phyloP scores from a whole-genome alignment of 139 green algal genomes.

The Microglena sp. region DNA sequence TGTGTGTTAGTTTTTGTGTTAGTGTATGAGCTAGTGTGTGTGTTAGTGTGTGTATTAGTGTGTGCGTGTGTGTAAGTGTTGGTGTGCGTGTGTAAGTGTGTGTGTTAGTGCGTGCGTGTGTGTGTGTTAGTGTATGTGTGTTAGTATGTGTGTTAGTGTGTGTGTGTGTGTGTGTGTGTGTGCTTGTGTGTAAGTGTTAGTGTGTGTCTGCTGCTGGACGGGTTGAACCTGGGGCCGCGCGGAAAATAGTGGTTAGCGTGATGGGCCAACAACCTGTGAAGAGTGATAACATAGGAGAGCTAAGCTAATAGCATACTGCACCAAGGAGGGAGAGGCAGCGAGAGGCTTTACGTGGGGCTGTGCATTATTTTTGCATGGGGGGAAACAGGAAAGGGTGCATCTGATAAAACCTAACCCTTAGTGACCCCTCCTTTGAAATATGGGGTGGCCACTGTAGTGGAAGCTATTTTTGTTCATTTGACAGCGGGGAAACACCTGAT shows the following conservation, averaged over 20 bases:
- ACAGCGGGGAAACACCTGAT: no score
- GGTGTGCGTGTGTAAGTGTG: conserved; percentile 2
- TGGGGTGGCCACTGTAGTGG: no score
- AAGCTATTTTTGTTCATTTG: no score
- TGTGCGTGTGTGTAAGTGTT: background rate
- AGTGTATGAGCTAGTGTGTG: conserved; percentile 15
- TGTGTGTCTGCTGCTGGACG: background rate
- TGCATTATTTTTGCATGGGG: no score
- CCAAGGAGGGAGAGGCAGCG: background rate
- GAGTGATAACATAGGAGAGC: background rate
- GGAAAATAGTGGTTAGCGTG: background rate
- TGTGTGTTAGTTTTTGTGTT: conserved; percentile 12
- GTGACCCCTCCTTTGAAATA: no score
- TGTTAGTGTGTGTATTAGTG: conserved; percentile 9
- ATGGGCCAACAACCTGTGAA: background rate
- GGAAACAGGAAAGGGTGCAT: no score
- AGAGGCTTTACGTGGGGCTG: no score
- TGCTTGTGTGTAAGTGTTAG: conserved; percentile 3
- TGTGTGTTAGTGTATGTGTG: background rate
- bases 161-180: conserved; percentile 3
- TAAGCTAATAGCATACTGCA: background rate
- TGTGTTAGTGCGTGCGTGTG: background rate
- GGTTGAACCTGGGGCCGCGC: background rate
- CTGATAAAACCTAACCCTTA: no score
- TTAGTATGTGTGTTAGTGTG: background rate